Conservation (phyloP, 208 protist species). For the Trypanosoma caninum region DNA sequence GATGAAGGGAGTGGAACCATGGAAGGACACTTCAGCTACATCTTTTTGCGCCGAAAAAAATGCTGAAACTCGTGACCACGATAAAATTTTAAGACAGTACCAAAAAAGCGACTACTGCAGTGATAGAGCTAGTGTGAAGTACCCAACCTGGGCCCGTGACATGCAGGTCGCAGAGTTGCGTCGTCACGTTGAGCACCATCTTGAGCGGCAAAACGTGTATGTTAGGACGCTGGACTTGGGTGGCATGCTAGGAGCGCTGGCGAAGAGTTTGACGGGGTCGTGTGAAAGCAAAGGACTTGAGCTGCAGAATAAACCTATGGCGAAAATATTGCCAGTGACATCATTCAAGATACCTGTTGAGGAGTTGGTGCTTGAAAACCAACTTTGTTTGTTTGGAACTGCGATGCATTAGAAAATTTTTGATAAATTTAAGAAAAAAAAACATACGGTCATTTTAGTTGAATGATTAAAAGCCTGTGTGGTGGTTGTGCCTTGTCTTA, state of each 20-base stretch:
- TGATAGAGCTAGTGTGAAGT: constrained; percentile 13
- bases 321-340: not conserved
- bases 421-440: too few relatives aligned
- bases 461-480: too few relatives aligned
- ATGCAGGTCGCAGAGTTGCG: constrained; percentile 5
- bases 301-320: constrained; percentile 2
- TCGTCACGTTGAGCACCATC: not conserved
- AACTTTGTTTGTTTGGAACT: not conserved
- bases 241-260: not conserved
- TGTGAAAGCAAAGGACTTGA: not conserved
- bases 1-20: not conserved
- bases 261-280: not conserved
- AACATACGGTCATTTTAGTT: too few relatives aligned
- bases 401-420: not conserved
- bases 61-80: too few relatives aligned
- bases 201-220: constrained; percentile 7
- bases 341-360: not conserved
- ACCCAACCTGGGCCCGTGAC: constrained; percentile 13
- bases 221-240: constrained; percentile 4
- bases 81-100: too few relatives aligned
- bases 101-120: not conserved
- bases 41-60: not conserved
- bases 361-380: not conserved
- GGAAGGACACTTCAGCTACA: not conserved
- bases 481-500: too few relatives aligned